These are phyloP conservation scores for Dioscorea alata DNA, from an alignment of 106 monocot species.

Conservation along the genomic window DNA sequence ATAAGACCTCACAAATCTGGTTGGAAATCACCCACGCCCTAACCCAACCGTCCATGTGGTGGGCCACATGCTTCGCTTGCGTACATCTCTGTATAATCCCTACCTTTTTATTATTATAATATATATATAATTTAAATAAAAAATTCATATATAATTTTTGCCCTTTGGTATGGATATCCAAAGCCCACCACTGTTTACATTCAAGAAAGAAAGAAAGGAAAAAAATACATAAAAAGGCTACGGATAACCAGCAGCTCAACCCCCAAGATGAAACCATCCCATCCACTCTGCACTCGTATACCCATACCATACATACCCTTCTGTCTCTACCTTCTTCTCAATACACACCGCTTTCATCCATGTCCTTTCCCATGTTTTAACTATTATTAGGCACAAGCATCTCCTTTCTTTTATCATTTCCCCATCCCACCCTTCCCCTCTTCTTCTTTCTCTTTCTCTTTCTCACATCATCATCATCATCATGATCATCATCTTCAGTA, in stretches of 20 bases:
- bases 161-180: neutral
- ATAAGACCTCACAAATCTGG: neutral
- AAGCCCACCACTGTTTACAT: too few relatives aligned
- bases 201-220: neutral
- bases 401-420: slow-evolving; percentile 40
- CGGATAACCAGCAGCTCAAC: neutral
- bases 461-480: slow-evolving; percentile 19
- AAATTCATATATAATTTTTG: neutral
- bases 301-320: neutral
- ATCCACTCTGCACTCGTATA: neutral
- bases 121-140: neutral
- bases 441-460: too few relatives aligned
- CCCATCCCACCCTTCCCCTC: too few relatives aligned
- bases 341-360: neutral
- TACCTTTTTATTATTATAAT: neutral
- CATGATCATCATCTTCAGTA: neutral
- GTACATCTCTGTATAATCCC: neutral
- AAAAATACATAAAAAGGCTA: neutral
- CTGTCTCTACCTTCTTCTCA: neutral
- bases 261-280: too few relatives aligned
- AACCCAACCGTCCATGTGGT: neutral
- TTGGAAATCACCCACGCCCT: neutral
- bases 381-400: slow-evolving; percentile 42
- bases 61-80: neutral
- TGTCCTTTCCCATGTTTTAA: slow-evolving; percentile 16